These are phyloP conservation scores for Colletotrichum cereale DNA, from an alignment of 2,329 filamentous ascomycete genomes.

Conservation along the genomic window DNA sequence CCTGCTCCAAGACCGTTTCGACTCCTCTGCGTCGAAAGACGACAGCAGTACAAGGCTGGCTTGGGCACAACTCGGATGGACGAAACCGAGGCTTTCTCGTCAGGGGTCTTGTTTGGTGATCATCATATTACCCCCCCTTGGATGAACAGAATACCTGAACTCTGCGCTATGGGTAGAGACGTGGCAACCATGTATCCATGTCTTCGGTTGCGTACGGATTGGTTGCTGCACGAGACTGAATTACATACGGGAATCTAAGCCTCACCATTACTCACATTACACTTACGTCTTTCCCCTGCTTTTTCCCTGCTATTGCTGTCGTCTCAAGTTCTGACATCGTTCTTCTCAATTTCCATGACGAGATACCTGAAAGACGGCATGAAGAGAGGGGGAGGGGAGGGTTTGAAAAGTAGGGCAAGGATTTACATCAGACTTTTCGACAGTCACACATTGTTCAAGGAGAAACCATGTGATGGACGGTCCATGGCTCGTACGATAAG, in stretches of 20 bases:
- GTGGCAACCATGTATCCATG: too few species aligned
- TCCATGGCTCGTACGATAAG: slow-evolving; percentile 3
- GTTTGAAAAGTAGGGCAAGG: neutral
- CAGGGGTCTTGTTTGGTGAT: neutral
- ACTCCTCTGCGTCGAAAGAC: neutral
- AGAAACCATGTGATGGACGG: neutral
- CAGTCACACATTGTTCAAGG: neutral
- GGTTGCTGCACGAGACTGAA: neutral
- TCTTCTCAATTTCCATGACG: neutral
- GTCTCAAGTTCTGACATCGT: neutral
- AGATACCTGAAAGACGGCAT: neutral
- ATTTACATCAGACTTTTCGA: neutral
- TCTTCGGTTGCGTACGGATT: neutral
- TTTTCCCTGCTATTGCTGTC: neutral
- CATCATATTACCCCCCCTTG: neutral
- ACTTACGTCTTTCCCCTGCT: neutral
- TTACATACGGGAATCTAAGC: neutral
- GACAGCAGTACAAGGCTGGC: neutral
- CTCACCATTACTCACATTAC: neutral
- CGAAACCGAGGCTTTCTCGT: neutral
- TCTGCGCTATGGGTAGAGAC: neutral
- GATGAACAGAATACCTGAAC: neutral
- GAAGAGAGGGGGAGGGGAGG: too few species aligned
- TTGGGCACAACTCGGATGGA: neutral
- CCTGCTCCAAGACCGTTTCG: neutral